Conservation (phyloP, 75 land plant genomes). For the Pinus tabuliformis region DNA sequence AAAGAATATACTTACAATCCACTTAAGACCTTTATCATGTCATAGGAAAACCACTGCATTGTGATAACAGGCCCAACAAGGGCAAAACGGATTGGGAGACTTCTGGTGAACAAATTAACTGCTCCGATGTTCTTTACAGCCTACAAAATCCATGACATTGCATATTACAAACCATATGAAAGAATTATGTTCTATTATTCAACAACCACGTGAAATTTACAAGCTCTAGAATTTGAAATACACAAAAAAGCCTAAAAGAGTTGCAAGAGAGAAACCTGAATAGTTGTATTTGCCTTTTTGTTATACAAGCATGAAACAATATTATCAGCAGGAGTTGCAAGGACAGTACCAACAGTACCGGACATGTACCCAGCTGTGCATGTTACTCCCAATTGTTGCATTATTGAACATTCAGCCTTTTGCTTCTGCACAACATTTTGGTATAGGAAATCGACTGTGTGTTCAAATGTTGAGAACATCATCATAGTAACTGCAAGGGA, state of each 20-base stretch:
- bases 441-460: slow-evolving; percentile 74
- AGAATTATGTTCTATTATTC: background rate
- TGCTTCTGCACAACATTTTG: slow-evolving; percentile 40
- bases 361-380: slow-evolving; percentile 85
- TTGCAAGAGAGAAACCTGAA: slow-evolving; percentile 42
- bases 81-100: slow-evolving; percentile 80
- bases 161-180: background rate
- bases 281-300: slow-evolving; percentile 45
- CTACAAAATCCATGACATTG: slow-evolving; percentile 28
- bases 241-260: background rate
- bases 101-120: slow-evolving; percentile 76
- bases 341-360: slow-evolving; percentile 69
- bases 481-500: slow-evolving; percentile 77
- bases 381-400: slow-evolving; percentile 73
- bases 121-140: slow-evolving; percentile 83
- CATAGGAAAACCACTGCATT: slow-evolving; percentile 91
- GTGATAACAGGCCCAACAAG: slow-evolving; percentile 89
- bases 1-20: slow-evolving; percentile 80
- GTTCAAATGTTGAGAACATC: slow-evolving; percentile 97
- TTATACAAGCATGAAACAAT: slow-evolving; percentile 80
- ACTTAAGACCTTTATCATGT: slow-evolving; percentile 69
- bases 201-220: background rate
- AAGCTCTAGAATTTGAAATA: background rate
- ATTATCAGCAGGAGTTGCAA: slow-evolving; percentile 93
- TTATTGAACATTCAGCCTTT: slow-evolving; percentile 75